These are phyloP conservation scores for Erucastrum elatum DNA, from an alignment of 345 rosid species.

Conservation along the genomic window DNA sequence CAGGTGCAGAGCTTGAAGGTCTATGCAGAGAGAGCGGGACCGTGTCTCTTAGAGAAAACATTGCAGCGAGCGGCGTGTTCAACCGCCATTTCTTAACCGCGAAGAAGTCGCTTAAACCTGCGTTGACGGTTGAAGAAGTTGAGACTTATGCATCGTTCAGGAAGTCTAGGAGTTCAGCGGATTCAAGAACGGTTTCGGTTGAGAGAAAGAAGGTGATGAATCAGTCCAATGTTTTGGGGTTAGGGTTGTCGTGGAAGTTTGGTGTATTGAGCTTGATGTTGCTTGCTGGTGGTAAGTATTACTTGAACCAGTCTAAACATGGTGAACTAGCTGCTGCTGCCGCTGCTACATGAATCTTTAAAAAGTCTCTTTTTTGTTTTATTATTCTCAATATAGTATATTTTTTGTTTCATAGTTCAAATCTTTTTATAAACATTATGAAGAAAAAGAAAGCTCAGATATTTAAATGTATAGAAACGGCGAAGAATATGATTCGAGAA, in stretches of 20 bases:
- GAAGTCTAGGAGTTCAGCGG: slow-evolving; percentile 29
- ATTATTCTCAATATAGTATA: neutral
- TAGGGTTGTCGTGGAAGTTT: slow-evolving; percentile 35
- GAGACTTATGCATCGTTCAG: slow-evolving; percentile 63
- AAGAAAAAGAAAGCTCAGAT: too few species aligned
- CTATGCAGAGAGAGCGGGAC: slow-evolving; percentile 87
- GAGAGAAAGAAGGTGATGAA: slow-evolving; percentile 16
- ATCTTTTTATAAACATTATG: neutral
- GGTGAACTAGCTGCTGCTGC: slow-evolving; percentile 26
- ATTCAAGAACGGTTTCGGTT: slow-evolving; percentile 10
- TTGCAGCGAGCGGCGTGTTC: slow-evolving; percentile 55
- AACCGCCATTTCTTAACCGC: slow-evolving; percentile 69
- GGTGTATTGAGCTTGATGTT: slow-evolving; percentile 42
- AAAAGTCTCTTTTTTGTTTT: neutral
- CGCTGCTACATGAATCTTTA: slow-evolving; percentile 42
- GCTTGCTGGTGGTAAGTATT: slow-evolving; percentile 44
- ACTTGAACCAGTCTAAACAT: slow-evolving; percentile 35
- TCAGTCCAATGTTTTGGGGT: slow-evolving; percentile 12
- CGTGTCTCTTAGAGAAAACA: slow-evolving; percentile 81
- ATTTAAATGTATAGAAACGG: slow-evolving; percentile 27
- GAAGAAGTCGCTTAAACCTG: slow-evolving; percentile 67
- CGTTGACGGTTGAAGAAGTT: slow-evolving; percentile 61
- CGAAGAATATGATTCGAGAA: slow-evolving; percentile 12
- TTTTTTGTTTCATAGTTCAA: slow-evolving; percentile 1
- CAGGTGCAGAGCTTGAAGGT: slow-evolving; percentile 86